Evolutionary conservation across 164 flowering plant genomes (phyloP).

Genomic region (Vitis riparia): DNA sequence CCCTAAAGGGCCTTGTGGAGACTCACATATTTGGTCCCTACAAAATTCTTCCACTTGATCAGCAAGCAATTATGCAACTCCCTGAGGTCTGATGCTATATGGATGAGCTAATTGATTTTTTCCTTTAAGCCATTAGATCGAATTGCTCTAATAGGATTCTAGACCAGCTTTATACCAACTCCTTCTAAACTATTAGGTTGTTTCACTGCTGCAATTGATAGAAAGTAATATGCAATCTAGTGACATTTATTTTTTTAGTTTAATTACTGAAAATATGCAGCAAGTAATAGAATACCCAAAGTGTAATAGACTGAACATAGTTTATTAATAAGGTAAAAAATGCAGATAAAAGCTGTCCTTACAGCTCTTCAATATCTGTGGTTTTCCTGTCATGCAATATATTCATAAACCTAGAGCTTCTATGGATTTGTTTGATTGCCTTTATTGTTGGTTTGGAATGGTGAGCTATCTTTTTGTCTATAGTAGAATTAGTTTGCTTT

Average conservation of each 20-base stretch:
- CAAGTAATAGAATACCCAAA: not conserved
- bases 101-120: constrained; percentile 1
- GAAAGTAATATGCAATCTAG: not conserved
- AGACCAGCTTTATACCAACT: not conserved
- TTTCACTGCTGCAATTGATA: not conserved
- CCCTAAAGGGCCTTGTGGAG: constrained; percentile 46
- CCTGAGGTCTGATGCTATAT: constrained; percentile 63
- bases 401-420: constrained; percentile 32
- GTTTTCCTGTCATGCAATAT: constrained; percentile 54
- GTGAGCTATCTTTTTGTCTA: too few species aligned
- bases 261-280: not conserved
- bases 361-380: constrained; percentile 65
- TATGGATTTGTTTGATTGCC: constrained; percentile 73
- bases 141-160: not conserved
- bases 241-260: not conserved
- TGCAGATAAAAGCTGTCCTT: constrained; percentile 79
- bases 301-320: not conserved
- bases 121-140: constrained; percentile 1
- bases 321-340: constrained; percentile 5
- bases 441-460: constrained; percentile 48
- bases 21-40: constrained; percentile 54
- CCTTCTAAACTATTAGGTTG: not conserved
- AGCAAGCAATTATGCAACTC: constrained; percentile 82
- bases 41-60: constrained; percentile 92
- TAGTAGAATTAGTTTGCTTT: too few species aligned